phyloP scores from a whole-genome alignment of 1,139 yeast species.

The Hansenula sp. region DNA sequence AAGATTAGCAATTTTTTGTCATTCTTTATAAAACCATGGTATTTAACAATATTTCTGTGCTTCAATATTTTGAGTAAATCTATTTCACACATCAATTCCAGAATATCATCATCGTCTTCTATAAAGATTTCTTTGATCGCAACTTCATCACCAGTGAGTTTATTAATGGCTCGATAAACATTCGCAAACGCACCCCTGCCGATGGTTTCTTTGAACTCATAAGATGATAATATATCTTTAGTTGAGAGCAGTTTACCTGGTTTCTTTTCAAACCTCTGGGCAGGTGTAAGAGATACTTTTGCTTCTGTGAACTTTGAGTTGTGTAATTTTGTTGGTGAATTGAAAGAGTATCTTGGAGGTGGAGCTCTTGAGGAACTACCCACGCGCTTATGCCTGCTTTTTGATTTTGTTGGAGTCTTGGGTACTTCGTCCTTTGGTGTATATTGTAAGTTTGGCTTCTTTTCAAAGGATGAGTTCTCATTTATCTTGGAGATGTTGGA shows the following conservation, averaged over 20 bases:
- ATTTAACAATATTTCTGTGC: conserved; percentile 84
- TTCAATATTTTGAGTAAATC: conserved; percentile 76
- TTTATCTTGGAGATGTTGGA: conserved; percentile 7
- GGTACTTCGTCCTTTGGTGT: conserved; percentile 9
- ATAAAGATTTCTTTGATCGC: conserved; percentile 83
- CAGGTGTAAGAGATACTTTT: conserved; percentile 45
- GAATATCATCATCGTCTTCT: conserved; percentile 47
- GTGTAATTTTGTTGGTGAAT: conserved; percentile 12
- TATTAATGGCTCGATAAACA: conserved; percentile 66
- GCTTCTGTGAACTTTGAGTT: conserved; percentile 1
- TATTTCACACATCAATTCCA: conserved; percentile 75
- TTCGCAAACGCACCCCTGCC: conserved; percentile 82
- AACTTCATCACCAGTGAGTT: conserved; percentile 60
- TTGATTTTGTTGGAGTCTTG: conserved; percentile 19
- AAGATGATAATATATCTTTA: conserved; percentile 43
- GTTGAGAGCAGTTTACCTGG: conserved; percentile 27
- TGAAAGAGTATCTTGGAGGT: conserved; percentile 5
- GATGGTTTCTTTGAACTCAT: conserved; percentile 53
- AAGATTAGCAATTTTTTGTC: conserved; percentile 65
- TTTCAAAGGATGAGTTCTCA: conserved; percentile 10
- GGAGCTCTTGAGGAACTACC: conserved; percentile 3
- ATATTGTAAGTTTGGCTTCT: conserved; percentile 18
- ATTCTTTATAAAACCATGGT: conserved; percentile 82
- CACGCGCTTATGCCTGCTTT: conserved; percentile 4
- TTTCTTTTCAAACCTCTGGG: conserved; percentile 43